These are phyloP conservation scores for Oxyria digyna DNA, from an alignment of 148 eudicot species.

Conservation along the genomic window DNA sequence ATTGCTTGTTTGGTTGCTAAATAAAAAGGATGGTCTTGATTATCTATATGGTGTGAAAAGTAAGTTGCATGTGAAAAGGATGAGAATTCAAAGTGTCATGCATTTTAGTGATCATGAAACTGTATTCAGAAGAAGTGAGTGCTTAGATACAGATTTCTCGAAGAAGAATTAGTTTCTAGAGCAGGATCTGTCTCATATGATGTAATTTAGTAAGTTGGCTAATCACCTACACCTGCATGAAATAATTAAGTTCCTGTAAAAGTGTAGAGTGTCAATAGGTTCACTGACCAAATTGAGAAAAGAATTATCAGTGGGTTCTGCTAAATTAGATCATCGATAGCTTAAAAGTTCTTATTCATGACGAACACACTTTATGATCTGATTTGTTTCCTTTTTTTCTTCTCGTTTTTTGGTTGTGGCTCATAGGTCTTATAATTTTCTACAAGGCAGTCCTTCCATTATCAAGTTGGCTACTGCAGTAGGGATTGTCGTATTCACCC, in stretches of 20 bases:
- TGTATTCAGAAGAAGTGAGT: not conserved
- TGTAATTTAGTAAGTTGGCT: not conserved
- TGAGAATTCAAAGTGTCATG: not conserved
- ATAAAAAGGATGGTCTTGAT: not conserved
- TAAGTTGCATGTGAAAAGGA: not conserved
- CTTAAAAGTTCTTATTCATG: not conserved
- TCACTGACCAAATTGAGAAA: not conserved
- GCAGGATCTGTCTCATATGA: not conserved
- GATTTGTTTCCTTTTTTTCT: not conserved
- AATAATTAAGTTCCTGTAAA: not conserved
- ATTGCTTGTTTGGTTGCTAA: not conserved
- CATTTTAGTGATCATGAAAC: not conserved
- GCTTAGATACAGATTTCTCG: not conserved
- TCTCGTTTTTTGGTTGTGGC: conserved; percentile 9
- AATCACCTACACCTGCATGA: not conserved
- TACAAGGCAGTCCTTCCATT: conserved; percentile 46
- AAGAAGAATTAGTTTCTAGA: not conserved
- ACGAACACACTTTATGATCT: not conserved
- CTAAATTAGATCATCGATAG: not conserved
- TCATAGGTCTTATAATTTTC: conserved; percentile 44
- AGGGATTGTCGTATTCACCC: conserved; percentile 51
- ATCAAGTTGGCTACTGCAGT: conserved; percentile 62
- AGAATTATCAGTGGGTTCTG: not conserved
- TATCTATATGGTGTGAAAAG: not conserved
- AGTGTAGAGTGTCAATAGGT: not conserved